phyloP scores from a whole-genome alignment of 1,139 yeast genomes.

The Yamadazyma pseudoaaseri region DNA sequence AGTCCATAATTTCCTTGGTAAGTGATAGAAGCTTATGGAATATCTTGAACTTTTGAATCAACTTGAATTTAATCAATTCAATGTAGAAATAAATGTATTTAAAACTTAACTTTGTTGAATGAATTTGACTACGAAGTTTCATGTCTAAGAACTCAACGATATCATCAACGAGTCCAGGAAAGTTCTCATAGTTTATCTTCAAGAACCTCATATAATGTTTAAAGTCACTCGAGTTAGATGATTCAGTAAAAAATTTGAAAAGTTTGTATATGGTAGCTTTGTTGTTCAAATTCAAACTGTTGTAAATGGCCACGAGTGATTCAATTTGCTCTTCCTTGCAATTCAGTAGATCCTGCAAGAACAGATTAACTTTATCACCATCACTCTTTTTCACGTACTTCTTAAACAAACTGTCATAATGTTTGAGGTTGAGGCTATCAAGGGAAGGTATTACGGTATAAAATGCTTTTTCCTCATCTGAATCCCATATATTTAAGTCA shows the following conservation, averaged over 20 bases:
- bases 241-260: conserved; percentile 51
- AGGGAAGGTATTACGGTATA: conserved; percentile 43
- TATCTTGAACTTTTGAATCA: conserved; percentile 68
- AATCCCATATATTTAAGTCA: conserved; percentile 55
- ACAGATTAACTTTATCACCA: conserved; percentile 46
- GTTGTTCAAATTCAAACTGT: conserved; percentile 54
- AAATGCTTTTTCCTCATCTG: conserved; percentile 59
- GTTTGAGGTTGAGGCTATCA: conserved; percentile 27
- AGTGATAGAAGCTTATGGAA: conserved; percentile 69
- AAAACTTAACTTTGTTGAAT: conserved; percentile 51
- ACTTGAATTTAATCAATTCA: conserved; percentile 74
- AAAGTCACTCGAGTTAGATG: conserved; percentile 44
- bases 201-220: conserved; percentile 65
- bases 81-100: conserved; percentile 62
- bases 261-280: conserved; percentile 72
- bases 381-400: conserved; percentile 17
- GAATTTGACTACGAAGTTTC: conserved; percentile 60
- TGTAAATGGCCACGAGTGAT: conserved; percentile 53
- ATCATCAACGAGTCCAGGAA: conserved; percentile 56
- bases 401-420: not conserved
- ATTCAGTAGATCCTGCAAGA: conserved; percentile 35
- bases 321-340: conserved; percentile 50
- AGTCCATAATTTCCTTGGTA: conserved; percentile 44
- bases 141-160: conserved; percentile 56
- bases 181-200: conserved; percentile 51